Conservation (phyloP, 139 green algal genomes). For the Nannochloris sp. region DNA sequence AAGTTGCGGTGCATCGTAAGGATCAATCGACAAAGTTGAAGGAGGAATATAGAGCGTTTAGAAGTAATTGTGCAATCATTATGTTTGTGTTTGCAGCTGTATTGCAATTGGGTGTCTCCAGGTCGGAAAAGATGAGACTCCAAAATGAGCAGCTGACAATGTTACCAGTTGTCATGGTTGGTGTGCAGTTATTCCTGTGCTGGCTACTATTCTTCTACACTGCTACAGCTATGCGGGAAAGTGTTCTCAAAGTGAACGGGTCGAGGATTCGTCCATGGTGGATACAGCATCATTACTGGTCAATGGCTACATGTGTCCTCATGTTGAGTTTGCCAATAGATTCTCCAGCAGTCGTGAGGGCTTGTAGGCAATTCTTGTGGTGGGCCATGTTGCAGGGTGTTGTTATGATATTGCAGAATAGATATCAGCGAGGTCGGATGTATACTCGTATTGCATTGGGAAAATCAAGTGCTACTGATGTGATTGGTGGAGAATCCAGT, state of each 20-base stretch:
- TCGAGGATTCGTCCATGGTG: constrained; percentile 84
- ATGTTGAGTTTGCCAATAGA: constrained; percentile 84
- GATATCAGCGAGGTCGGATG: constrained; percentile 83
- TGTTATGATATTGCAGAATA: constrained; percentile 58
- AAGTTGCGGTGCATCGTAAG: constrained; percentile 41
- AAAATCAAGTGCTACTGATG: constrained; percentile 80
- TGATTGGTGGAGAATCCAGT: constrained; percentile 71
- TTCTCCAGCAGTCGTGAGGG: constrained; percentile 39
- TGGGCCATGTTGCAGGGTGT: constrained; percentile 44
- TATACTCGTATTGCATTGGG: constrained; percentile 92
- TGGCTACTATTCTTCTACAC: constrained; percentile 96
- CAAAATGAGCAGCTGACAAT: constrained; percentile 33
- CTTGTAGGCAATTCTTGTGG: constrained; percentile 40
- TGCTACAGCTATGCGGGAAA: constrained; percentile 79
- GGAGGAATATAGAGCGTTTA: constrained; percentile 86
- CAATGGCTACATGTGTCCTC: constrained; percentile 54
- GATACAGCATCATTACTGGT: constrained; percentile 93
- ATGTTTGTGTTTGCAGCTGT: constrained; percentile 30
- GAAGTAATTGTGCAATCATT: constrained; percentile 44
- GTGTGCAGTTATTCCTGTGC: constrained; percentile 72
- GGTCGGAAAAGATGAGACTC: constrained; percentile 25
- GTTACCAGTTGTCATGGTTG: constrained; percentile 56
- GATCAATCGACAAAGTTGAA: constrained; percentile 51
- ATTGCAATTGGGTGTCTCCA: constrained; percentile 39
- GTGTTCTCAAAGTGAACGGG: constrained; percentile 87